Percentiles rank a stretch among this genome's conserved stretches.
Evolutionary conservation across 225 moss, liverwort and hornwort species (phyloP).

Genomic region (Physcomitrellopsis africana): DNA sequence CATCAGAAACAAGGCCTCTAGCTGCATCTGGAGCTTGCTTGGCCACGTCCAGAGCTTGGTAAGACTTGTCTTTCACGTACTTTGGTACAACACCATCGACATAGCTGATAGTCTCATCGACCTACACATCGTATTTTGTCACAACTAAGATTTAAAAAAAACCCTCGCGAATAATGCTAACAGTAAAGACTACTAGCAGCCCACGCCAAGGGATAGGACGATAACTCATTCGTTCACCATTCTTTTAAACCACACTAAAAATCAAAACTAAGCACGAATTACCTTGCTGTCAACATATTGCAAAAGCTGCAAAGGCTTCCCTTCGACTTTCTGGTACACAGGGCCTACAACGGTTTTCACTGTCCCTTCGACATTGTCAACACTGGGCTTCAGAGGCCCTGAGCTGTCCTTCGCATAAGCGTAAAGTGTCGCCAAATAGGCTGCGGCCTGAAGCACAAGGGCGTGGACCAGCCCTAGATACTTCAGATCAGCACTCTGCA

Average conservation of each 20-base stretch:
- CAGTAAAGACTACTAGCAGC: neutral
- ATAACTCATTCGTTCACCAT: neutral
- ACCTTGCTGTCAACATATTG: constrained; percentile 88
- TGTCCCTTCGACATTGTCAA: constrained; percentile 88
- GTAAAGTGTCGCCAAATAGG: constrained; percentile 66
- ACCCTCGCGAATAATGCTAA: neutral
- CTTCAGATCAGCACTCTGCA: constrained; percentile 65
- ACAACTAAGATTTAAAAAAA: neutral
- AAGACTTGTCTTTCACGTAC: constrained; percentile 62
- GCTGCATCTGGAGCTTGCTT: constrained; percentile 78
- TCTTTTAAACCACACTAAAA: neutral
- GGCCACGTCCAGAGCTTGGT: constrained; percentile 62
- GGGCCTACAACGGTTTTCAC: constrained; percentile 83
- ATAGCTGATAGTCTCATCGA: constrained; percentile 64
- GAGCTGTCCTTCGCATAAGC: constrained; percentile 82
- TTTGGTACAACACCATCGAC: constrained; percentile 71
- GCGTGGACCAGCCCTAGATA: constrained; percentile 81
- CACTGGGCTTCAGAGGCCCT: constrained; percentile 76
- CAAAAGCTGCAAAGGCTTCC: constrained; percentile 66
- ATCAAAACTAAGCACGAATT: neutral
- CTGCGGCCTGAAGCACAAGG: constrained; percentile 68
- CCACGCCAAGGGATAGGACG: neutral
- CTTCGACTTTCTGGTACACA: constrained; percentile 70
- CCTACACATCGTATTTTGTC: constrained; percentile 41
- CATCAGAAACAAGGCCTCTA: constrained; percentile 66